A percentile compares a stretch with the other conserved stretches of the same genome.
These are phyloP conservation scores for Boletus fagicola DNA, from an alignment of 768 basidiomycete species.

Conservation along the genomic window DNA sequence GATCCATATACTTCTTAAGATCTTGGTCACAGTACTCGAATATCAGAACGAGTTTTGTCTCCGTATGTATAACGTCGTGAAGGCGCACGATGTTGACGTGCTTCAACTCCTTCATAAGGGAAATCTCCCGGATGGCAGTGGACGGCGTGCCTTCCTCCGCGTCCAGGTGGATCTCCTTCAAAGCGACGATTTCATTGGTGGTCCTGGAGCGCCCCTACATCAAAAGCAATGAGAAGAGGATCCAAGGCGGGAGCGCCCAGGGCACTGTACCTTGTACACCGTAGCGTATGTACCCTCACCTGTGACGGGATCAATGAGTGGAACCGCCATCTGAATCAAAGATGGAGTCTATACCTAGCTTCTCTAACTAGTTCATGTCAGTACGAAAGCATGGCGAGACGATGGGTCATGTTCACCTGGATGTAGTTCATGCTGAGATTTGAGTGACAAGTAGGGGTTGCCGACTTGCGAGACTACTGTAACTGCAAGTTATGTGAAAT, in stretches of 20 bases:
- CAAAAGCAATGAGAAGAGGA: slow-evolving; percentile 1
- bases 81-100: slow-evolving; percentile 98
- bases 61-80: slow-evolving; percentile 98
- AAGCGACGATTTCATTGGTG: slow-evolving; percentile 97
- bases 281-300: slow-evolving; percentile 95
- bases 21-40: slow-evolving; percentile 99
- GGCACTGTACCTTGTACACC: slow-evolving; percentile 79
- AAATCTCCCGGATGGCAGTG: slow-evolving; percentile 98
- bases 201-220: slow-evolving; percentile 86
- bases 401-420: slow-evolving; percentile 38
- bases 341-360: slow-evolving; percentile 55
- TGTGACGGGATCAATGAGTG: slow-evolving; percentile 27
- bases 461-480: slow-evolving; percentile 1
- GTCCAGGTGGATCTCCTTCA: slow-evolving; percentile 99
- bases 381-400: not conserved
- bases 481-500: slow-evolving; percentile 2
- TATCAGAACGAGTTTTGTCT: slow-evolving; percentile 95
- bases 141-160: slow-evolving; percentile 99
- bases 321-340: slow-evolving; percentile 1
- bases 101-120: slow-evolving; percentile 98
- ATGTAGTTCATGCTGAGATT: slow-evolving; percentile 52
- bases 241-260: not conserved
- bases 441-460: not conserved
- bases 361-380: slow-evolving; percentile 66
- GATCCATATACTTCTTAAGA: slow-evolving; percentile 99